Evolutionary conservation across 257 asterid genomes (phyloP).

Genomic region (Primulina tabacum): DNA sequence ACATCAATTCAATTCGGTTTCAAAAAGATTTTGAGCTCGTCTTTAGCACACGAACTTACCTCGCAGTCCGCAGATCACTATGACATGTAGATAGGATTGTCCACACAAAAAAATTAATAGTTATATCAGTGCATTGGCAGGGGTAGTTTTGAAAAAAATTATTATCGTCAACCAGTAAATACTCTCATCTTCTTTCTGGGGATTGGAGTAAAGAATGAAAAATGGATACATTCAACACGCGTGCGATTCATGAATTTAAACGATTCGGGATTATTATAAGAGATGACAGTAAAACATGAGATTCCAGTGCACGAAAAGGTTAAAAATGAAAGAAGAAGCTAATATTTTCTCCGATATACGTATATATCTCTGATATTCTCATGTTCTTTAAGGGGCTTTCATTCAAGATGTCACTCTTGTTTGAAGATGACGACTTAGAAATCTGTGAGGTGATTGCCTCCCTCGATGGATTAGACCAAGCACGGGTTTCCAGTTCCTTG

Average conservation of each 20-base stretch:
- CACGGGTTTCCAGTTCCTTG: background rate
- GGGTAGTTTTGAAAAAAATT: too few relatives aligned
- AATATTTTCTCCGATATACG: background rate
- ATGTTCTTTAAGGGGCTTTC: background rate
- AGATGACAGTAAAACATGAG: background rate
- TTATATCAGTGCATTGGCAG: too few relatives aligned
- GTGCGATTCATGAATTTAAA: background rate
- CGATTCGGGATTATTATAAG: background rate
- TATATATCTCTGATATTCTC: background rate
- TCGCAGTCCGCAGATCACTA: background rate
- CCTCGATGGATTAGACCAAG: background rate
- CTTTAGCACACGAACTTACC: background rate
- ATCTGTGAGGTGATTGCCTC: background rate
- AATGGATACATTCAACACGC: background rate
- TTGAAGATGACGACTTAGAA: background rate
- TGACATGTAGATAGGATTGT: too few relatives aligned
- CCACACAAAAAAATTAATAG: too few relatives aligned
- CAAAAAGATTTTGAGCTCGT: constrained; percentile 10
- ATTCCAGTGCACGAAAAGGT: background rate
- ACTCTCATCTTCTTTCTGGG: too few relatives aligned
- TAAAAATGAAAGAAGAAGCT: background rate
- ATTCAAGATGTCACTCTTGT: background rate
- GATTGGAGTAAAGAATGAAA: too few relatives aligned
- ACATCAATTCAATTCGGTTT: constrained; percentile 39
- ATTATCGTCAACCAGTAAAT: too few relatives aligned